These are phyloP conservation scores for Venturia aucupariae DNA, from an alignment of 2,329 filamentous ascomycete genomes.

Conservation along the genomic window DNA sequence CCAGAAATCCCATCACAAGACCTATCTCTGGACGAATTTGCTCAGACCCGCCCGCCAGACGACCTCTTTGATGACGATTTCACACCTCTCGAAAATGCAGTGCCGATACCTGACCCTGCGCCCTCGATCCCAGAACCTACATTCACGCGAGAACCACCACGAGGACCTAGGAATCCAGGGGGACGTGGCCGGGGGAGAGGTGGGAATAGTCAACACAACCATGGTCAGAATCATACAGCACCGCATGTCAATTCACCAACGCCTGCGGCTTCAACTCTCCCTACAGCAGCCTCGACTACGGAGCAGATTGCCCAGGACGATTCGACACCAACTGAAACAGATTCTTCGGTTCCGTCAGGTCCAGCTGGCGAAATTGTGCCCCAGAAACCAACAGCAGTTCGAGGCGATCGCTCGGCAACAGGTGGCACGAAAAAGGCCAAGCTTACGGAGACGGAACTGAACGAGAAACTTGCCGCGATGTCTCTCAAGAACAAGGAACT, in stretches of 20 bases:
- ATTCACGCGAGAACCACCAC: constrained; percentile 11
- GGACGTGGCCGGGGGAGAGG: constrained; percentile 15
- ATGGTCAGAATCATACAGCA: background rate
- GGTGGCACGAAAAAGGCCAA: constrained; percentile 47
- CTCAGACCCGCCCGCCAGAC: constrained; percentile 41
- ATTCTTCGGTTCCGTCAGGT: background rate
- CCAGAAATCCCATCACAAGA: constrained; percentile 1
- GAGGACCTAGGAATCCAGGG: constrained; percentile 8
- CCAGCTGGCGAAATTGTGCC: background rate
- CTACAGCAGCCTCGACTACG: background rate
- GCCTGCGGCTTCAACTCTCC: background rate
- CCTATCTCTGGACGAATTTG: constrained; percentile 31
- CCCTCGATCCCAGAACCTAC: background rate
- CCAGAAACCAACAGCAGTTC: constrained; percentile 31
- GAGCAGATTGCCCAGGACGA: background rate
- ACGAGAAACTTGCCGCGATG: constrained; percentile 51
- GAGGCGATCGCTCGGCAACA: constrained; percentile 45
- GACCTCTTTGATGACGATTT: constrained; percentile 43
- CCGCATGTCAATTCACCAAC: background rate
- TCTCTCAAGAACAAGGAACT: constrained; percentile 52
- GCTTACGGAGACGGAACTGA: constrained; percentile 56
- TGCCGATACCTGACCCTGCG: constrained; percentile 18
- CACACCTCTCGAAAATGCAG: constrained; percentile 34
- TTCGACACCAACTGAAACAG: background rate
- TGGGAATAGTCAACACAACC: background rate